Conservation (phyloP, 1,139 yeast genomes). For the Debaryomyces udenii region DNA sequence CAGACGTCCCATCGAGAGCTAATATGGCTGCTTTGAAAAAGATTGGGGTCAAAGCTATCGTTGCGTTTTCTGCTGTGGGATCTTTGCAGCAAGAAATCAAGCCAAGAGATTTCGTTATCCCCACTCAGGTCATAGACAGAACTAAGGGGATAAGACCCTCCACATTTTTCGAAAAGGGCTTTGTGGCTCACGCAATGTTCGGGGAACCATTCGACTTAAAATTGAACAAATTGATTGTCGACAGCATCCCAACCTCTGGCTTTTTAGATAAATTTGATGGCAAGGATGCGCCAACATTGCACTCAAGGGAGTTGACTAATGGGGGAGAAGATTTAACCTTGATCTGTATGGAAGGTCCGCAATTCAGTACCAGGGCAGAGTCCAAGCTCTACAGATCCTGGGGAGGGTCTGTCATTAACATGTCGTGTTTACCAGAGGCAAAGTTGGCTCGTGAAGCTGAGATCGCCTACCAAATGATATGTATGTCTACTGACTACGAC, state of each 20-base stretch:
- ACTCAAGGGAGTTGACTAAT: slow-evolving; percentile 54
- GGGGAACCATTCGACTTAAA: slow-evolving; percentile 93
- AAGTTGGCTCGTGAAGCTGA: slow-evolving; percentile 97
- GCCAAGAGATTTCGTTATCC: slow-evolving; percentile 94
- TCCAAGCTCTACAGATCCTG: slow-evolving; percentile 82
- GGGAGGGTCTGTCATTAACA: slow-evolving; percentile 95
- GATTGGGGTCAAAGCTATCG: slow-evolving; percentile 81
- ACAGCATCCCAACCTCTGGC: slow-evolving; percentile 53
- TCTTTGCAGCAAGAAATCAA: slow-evolving; percentile 85
- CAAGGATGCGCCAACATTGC: slow-evolving; percentile 49
- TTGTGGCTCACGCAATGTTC: slow-evolving; percentile 96
- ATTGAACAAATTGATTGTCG: slow-evolving; percentile 65
- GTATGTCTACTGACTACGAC: slow-evolving; percentile 98
- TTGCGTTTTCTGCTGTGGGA: slow-evolving; percentile 97
- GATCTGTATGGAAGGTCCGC: slow-evolving; percentile 99
- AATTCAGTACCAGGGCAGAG: slow-evolving; percentile 97
- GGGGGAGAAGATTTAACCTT: slow-evolving; percentile 72
- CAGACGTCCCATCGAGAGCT: slow-evolving; percentile 91
- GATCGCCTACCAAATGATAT: slow-evolving; percentile 93
- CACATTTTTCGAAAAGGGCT: slow-evolving; percentile 88
- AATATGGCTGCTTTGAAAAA: slow-evolving; percentile 93
- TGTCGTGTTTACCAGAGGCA: slow-evolving; percentile 95
- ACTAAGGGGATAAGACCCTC: slow-evolving; percentile 93
- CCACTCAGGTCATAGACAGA: slow-evolving; percentile 94
- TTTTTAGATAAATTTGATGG: slow-evolving; percentile 55